Base-by-base conservation (phyloP, 352 stramenopile genomes). In the Halophytophthora polymorphica region DNA sequence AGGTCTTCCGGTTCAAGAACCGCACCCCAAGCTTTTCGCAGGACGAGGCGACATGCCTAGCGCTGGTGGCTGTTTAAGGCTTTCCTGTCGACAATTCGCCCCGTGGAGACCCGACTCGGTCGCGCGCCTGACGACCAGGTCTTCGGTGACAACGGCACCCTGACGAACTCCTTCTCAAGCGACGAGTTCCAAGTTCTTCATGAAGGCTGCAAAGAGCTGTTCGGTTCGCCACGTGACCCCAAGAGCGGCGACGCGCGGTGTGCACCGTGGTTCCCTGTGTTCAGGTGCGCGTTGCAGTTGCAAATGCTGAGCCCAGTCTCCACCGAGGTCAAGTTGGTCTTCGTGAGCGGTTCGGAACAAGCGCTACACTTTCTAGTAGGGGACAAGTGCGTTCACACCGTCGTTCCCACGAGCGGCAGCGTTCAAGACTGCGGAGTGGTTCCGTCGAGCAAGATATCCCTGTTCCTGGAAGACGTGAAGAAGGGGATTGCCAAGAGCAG, bases 1-100 rank as follows among this genome's bases (percentile, higher is more conserved):
- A 58, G 6, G 41, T 82, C 6, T 76, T 84, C 42, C 69, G 68
- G 29, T 82, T 81, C 46, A 68, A 68, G 57, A 49, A 78, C 58
- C 64, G 74, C 35, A 14, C 38, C 1, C 70, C 75, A 6, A 80
- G 59, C n/a, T 31, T 51, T 0, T 22, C 39, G 2, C 75, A 83
- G 39, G 50, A 65, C 11, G 59, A 36, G 11, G 14, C 19, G 4
- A 44, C 61, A 6, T 79, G 73, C 41, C n/a, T 18, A 2, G 17
- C 25, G 31, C 50, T 83, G 14, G 29, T 46, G 1, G 7, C 22
- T 21, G 17, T 71, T 83, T 35, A 10, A 42, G 31, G 36, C 1
- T 1, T 73, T 74, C 28, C 56, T 66, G 4, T 3, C 17, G 3
- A 51, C 23, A 13, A 46, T 68, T 7, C 33, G 58, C 6, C 21